Conservation (phyloP, 202 grass and related monocot species). For the Brachypodium distachyon region DNA sequence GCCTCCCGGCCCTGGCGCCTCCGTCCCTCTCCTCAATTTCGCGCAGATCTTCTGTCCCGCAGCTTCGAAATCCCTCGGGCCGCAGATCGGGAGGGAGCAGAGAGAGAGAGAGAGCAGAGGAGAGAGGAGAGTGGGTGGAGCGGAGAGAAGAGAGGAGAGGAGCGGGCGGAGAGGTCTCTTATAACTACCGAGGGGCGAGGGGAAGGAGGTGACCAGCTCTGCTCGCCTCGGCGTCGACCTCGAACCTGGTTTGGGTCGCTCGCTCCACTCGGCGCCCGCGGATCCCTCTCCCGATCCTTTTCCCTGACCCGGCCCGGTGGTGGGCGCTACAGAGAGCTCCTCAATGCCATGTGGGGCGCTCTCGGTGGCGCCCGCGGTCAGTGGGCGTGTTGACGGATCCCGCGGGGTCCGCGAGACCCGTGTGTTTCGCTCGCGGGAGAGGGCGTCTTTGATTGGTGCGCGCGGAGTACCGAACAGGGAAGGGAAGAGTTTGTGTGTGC, state of each 20-base stretch:
- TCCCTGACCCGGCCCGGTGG: background rate
- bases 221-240: slow-evolving; percentile 16
- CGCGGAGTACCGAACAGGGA: background rate
- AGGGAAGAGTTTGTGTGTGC: background rate
- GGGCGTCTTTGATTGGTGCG: background rate
- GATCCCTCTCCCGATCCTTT: background rate
- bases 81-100: slow-evolving; percentile 21
- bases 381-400: slow-evolving; percentile 14
- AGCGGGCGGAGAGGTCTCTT: slow-evolving; percentile 13
- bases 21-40: slow-evolving; percentile 27
- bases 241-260: too few relatives aligned
- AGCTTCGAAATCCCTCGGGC: background rate
- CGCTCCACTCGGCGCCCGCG: background rate
- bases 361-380: background rate
- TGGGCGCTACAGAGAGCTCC: background rate
- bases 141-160: slow-evolving; percentile 20
- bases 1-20: background rate
- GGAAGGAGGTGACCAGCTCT: slow-evolving; percentile 44
- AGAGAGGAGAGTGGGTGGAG: slow-evolving; percentile 10
- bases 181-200: slow-evolving; percentile 23
- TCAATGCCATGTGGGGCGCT: slow-evolving; percentile 12
- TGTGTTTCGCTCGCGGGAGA: background rate
- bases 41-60: slow-evolving; percentile 5
- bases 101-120: background rate
- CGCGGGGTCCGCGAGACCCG: slow-evolving; percentile 3